Base-by-base conservation (phyloP, 140 eudicot species). In the Erigeron philadelphicus region DNA sequence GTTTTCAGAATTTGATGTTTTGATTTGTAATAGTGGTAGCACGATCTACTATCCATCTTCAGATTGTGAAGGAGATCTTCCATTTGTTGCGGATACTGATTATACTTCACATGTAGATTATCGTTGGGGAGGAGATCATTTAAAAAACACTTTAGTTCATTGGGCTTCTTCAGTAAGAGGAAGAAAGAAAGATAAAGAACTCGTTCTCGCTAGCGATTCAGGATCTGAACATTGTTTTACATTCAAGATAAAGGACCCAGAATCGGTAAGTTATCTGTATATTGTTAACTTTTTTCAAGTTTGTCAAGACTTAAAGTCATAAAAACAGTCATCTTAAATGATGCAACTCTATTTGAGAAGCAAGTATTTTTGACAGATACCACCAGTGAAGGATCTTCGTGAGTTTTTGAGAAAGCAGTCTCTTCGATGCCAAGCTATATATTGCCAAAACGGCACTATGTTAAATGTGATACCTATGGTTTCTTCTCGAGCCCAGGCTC, bases 111-210 rank as follows among this genome's bases (percentile, higher is more conserved):
- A 90, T 55, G 74, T 87, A 21, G 90, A 83, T 73, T 90, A 90
- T 68, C 97, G 93, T 50, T 90, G 97, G 97, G 95, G 95, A 7
- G 95, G 95, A 47, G 95, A 85, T 55, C 87, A 84, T 63, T 74
- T 90, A 64, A 66, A 87, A 70, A 87, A 83, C 62, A 87, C 84
- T 38, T 71, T 87, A 73, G 75, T 81, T 21, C 83, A 86, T 16
- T 90, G 97, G 97, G 85, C 85, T 54, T 74, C 86, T 46, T 81
- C 93, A 43, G 38, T 81, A 17, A 62, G 78, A 16, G 88, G 75
- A 47, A 78, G 78, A 74, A 55, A 71, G 38, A 76, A 77, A 42
- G 87, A 76, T 54, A 80, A 70, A 61, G 81, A 78, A 68, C 71
- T 81, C 68, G 77, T 87, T 70, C 70, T 70, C 0, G 90, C 72